Evolutionary conservation across 2,329 filamentous ascomycete species (phyloP), one percentile per base, ranked within the genome.

Genomic region (Trichoderma oligosporum): DNA sequence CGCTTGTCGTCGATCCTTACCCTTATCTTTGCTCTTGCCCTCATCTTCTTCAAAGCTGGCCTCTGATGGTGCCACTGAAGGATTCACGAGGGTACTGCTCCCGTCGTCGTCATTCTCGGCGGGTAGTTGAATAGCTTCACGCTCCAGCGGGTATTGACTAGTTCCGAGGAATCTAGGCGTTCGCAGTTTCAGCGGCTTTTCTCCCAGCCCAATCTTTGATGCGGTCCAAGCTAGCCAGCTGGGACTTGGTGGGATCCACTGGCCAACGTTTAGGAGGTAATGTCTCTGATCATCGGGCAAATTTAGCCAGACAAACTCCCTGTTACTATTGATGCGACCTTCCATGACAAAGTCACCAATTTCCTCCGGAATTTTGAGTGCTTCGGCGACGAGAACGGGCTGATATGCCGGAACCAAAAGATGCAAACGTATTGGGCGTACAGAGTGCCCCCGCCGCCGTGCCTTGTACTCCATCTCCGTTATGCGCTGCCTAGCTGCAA

Each of bases 351-450:
- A 69, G 42, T 73, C 71, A 5, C 71, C 70, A 27, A 74, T 68
- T 8, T 71, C 67, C 0, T 72, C 69, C 0, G 72, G 71, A 1
- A 74, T 68, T 14, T 63, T 57, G 16, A 75, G 66, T 3, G 70
- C 65, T 35, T 74, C 71, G 18, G 66, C 67, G 12, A 75, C 67
- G 20, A 74, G 62, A 12, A 75, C 67, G 0, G 73, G 69, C 38
- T 72, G 68, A 47, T 75, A 75, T 6, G 73, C 72, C 0, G 73
- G 73, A 8, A 75, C 68, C 8, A 75, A 65, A 6, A 75, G 68
- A 48, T 75, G 72, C 2, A 75, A 57, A 20, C 66, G 66, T 27
- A 67, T 65, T 2, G 66, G 65, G 3, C 65, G 61, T 14, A 53
- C 63, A 36, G 57, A 60, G 31, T 59, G 65, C 29, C 64, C 66